Conservation (phyloP, 345 rosid species). For the Barbarea vulgaris region DNA sequence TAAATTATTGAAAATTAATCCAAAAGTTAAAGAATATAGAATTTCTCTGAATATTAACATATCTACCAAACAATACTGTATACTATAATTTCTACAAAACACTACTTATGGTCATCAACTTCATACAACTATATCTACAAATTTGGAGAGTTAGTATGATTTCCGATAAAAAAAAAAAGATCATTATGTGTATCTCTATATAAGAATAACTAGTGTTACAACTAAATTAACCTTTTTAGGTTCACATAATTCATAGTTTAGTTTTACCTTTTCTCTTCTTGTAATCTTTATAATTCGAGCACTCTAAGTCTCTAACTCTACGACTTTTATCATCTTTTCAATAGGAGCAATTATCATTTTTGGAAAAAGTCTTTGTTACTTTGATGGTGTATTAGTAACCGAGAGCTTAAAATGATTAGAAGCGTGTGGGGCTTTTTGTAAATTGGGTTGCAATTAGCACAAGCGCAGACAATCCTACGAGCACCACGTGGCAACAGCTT, state of each 20-base stretch:
- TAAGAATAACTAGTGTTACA: no score
- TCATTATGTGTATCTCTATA: no score
- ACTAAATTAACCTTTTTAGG: neutral
- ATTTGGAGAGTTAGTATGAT: neutral
- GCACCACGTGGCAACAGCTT: constrained; percentile 21
- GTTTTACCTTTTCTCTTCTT: neutral
- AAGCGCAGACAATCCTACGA: constrained; percentile 21
- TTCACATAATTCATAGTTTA: neutral
- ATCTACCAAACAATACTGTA: neutral
- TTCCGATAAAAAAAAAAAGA: neutral
- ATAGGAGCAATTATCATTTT: constrained; percentile 14
- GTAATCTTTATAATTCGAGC: neutral
- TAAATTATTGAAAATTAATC: neutral
- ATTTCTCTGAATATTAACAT: neutral
- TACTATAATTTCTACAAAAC: neutral
- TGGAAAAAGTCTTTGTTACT: constrained; percentile 6
- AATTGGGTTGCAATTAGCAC: constrained; percentile 15
- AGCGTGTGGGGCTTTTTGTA: constrained; percentile 38
- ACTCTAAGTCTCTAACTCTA: neutral
- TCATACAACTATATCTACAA: neutral
- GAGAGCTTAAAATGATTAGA: constrained; percentile 36
- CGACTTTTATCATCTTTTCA: neutral
- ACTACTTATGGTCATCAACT: neutral
- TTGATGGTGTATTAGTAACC: constrained; percentile 22
- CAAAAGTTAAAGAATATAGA: neutral